phyloP scores from a whole-genome alignment of 2,329 filamentous ascomycete genomes.

The Neoarthrinium moseri region DNA sequence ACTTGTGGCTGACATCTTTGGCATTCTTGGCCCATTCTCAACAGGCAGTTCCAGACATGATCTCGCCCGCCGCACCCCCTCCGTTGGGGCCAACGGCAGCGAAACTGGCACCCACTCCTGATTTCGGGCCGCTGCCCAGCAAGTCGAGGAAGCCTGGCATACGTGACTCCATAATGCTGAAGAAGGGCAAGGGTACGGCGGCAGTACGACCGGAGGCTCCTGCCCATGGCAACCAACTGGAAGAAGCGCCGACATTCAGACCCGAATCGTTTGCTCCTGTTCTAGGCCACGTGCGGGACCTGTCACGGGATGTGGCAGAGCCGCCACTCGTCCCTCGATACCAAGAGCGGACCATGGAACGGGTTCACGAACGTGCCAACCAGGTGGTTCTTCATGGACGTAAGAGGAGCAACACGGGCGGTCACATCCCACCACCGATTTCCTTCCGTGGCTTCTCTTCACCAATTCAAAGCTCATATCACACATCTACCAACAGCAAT shows the following conservation, averaged over 20 bases:
- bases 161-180: slow-evolving; percentile 84
- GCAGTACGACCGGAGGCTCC: slow-evolving; percentile 27
- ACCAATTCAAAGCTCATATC: slow-evolving; percentile 39
- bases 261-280: slow-evolving; percentile 27
- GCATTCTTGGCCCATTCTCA: slow-evolving; percentile 93
- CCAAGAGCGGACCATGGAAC: slow-evolving; percentile 51
- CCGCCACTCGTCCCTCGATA: slow-evolving; percentile 73
- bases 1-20: slow-evolving; percentile 89
- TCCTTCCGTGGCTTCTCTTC: slow-evolving; percentile 79
- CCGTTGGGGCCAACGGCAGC: slow-evolving; percentile 40
- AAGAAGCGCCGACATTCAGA: slow-evolving; percentile 34
- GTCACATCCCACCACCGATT: slow-evolving; percentile 66
- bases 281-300: slow-evolving; percentile 44
- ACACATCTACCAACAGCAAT: slow-evolving; percentile 55
- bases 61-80: slow-evolving; percentile 43
- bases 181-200: slow-evolving; percentile 65
- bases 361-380: slow-evolving; percentile 41
- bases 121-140: slow-evolving; percentile 48
- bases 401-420: slow-evolving; percentile 87
- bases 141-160: slow-evolving; percentile 59
- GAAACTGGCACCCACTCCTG: slow-evolving; percentile 41
- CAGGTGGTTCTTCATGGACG: slow-evolving; percentile 62
- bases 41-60: slow-evolving; percentile 74
- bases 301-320: slow-evolving; percentile 62
- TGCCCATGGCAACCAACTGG: slow-evolving; percentile 35